Base-by-base conservation (phyloP, 495 filamentous ascomycete genomes). In the Lichenothelia convexa region DNA sequence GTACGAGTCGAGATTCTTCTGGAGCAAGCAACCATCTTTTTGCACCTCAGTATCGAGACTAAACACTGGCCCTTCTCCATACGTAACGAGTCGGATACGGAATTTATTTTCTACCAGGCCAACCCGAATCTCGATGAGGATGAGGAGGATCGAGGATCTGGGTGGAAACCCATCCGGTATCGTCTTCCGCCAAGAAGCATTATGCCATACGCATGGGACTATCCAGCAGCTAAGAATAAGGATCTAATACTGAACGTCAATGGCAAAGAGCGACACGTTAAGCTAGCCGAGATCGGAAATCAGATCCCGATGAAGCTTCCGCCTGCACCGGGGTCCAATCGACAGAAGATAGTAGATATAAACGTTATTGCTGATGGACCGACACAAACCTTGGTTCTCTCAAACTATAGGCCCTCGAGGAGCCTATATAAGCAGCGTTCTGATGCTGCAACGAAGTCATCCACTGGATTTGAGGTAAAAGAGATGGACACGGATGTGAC, bases 121-220 rank as follows among this genome's bases (percentile, higher is more conserved):
- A 79, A 79, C 44, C 74, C 74, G 11, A 74, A 73, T 43, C 49
- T 76, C 21, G 77, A 82, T 38, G 87, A 93, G 43, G 87, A 93
- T 33, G 72, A 75, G 38, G 78, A 86, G 42, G 83, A 91, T 44
- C 62, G 68, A 27, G 60, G 61, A 18, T 80, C 77, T 34, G 78
- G 81, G 4, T 97, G 86, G 80, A 72, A 80, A 37, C 83, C 81
- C 8, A 80, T 95, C 43, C 64, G 81, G 26, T 97, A 97, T 53
- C 79, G 86, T n/a, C 68, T 97, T 11, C 89, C 89, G 3, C 73
- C 85, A 5, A 69, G 91, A 21, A 94, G 87, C 54, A 93, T 95
- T 57, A 97, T 97, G 89, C 87, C 91, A 3, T 97, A 97, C 51
- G 87, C 89, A 20, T 97, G 89, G 89, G 91, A 97, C 52, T 95